These are phyloP conservation scores for Lignosus rhinocerotis DNA, from an alignment of 1,284 basidiomycete genomes.

Conservation along the genomic window DNA sequence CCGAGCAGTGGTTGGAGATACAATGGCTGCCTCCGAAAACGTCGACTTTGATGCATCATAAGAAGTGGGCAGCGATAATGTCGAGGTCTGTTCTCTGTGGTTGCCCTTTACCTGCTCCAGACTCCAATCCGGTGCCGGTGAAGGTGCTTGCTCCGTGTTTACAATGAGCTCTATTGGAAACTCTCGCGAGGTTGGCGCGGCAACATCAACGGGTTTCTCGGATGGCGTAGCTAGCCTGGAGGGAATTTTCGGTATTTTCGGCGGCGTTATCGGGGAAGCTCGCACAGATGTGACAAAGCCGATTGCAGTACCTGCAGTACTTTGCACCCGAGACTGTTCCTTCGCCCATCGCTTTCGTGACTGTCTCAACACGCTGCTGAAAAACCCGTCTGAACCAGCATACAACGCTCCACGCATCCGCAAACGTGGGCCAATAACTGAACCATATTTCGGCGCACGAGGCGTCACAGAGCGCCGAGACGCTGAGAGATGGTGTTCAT, in stretches of 20 bases:
- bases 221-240: neutral
- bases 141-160: neutral
- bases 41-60: neutral
- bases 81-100: neutral
- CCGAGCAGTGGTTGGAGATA: too few species aligned
- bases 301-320: neutral
- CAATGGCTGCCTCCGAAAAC: neutral
- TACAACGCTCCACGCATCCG: neutral
- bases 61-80: neutral
- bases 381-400: neutral
- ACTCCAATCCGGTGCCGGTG: neutral
- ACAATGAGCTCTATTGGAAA: neutral
- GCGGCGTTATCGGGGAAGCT: neutral
- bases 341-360: neutral
- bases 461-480: neutral
- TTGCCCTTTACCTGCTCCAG: neutral
- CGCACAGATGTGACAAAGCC: neutral
- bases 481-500: neutral
- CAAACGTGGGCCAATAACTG: neutral
- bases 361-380: neutral
- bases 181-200: neutral
- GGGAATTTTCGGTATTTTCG: neutral
- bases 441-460: neutral
- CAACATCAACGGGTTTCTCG: neutral
- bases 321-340: neutral